Evolutionary conservation across 805 yeast species (phyloP).

Genomic region (Ogataea parapolymorpha): DNA sequence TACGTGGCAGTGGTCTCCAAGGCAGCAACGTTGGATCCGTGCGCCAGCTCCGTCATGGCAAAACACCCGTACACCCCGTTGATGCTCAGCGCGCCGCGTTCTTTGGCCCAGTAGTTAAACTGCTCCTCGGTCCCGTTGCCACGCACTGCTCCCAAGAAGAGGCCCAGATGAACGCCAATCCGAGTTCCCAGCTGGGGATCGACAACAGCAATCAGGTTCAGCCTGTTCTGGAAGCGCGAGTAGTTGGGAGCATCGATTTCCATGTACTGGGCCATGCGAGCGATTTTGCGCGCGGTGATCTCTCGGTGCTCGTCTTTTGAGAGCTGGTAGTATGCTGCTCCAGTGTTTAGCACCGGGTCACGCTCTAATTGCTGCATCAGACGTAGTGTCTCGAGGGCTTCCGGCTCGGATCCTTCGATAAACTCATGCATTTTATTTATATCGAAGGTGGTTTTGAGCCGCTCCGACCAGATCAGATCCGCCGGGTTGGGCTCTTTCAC

Average conservation of each 20-base stretch:
- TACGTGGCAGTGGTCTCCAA: constrained; percentile 89
- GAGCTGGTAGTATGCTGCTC: constrained; percentile 54
- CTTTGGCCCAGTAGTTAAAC: constrained; percentile 75
- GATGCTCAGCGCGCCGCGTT: constrained; percentile 57
- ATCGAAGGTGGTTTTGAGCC: constrained; percentile 41
- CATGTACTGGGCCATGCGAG: constrained; percentile 57
- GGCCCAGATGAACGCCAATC: constrained; percentile 82
- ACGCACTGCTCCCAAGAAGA: constrained; percentile 74
- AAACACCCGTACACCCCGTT: constrained; percentile 81
- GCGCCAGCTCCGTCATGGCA: constrained; percentile 91
- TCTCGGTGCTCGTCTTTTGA: constrained; percentile 57
- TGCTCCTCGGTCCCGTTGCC: constrained; percentile 90
- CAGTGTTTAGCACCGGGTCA: constrained; percentile 61
- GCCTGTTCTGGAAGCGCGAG: constrained; percentile 53
- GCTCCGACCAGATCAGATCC: constrained; percentile 41
- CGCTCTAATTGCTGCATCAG: constrained; percentile 58
- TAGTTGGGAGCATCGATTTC: constrained; percentile 40
- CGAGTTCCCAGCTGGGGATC: constrained; percentile 84
- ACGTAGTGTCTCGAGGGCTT: constrained; percentile 44
- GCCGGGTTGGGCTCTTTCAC: constrained; percentile 35
- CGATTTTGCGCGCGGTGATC: constrained; percentile 57
- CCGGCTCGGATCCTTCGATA: constrained; percentile 48
- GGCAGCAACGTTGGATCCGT: constrained; percentile 92
- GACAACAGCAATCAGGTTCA: constrained; percentile 55
- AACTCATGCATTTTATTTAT: constrained; percentile 50